A percentile compares a stretch with the other conserved stretches of the same genome.
Evolutionary conservation across 2,329 filamentous ascomycete genomes (phyloP).

Genomic region (Plenodomus tracheiphilus): DNA sequence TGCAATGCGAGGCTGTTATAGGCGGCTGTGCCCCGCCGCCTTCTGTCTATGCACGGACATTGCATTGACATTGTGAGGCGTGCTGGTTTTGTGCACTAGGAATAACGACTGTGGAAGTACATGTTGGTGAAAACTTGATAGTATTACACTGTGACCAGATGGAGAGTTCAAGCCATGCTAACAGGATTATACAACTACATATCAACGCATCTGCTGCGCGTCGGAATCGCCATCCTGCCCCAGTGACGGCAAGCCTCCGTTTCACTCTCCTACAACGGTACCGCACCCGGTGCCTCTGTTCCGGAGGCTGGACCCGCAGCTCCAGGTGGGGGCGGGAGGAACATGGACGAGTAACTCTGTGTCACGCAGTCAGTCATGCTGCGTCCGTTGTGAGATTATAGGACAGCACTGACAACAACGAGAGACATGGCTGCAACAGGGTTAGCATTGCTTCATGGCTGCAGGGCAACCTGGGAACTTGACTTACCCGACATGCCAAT

Average conservation of each 20-base stretch:
- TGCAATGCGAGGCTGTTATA: constrained; percentile 9
- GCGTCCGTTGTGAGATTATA: not conserved
- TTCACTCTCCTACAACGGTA: constrained; percentile 38
- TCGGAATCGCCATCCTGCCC: not conserved
- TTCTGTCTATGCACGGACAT: not conserved
- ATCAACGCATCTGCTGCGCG: constrained; percentile 16
- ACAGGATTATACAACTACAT: constrained; percentile 18
- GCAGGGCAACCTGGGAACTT: not conserved
- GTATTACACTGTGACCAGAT: not conserved
- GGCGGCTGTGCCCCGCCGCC: not conserved
- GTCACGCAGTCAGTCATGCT: constrained; percentile 16
- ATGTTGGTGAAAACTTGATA: no score
- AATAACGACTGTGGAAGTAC: no score
- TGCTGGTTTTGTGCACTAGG: not conserved
- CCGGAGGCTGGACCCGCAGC: constrained; percentile 41
- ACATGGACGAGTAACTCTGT: constrained; percentile 64
- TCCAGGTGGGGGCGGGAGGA: constrained; percentile 59
- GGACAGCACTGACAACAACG: constrained; percentile 46
- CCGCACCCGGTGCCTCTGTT: constrained; percentile 54
- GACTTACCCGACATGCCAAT: constrained; percentile 77
- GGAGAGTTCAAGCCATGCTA: constrained; percentile 1
- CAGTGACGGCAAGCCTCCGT: not conserved
- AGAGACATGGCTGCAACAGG: constrained; percentile 47
- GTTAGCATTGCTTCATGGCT: constrained; percentile 9
- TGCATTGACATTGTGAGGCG: not conserved